Base-by-base conservation (phyloP, 805 yeast species). In the Ogataea nitratoaversa region DNA sequence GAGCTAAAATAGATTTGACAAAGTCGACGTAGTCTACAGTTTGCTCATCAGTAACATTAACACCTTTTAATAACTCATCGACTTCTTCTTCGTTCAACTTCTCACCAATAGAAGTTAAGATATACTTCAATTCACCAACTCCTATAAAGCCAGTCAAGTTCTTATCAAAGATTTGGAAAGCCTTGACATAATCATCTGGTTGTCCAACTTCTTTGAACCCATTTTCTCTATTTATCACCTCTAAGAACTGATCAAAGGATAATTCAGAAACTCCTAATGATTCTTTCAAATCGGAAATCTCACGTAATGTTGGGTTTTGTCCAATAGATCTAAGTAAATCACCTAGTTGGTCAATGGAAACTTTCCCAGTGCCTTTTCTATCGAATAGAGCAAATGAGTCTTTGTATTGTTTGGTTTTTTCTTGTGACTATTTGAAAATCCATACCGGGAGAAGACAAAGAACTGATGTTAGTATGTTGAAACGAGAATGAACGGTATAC, bases 361-460 rank as follows among this genome's bases (percentile, higher is more conserved):
- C 93, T 62, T 81, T 76, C 14, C 98, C 99, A 29, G 91, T 86
- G 22, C 96, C 98, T 60, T 90, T 87, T 67, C 89, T 90, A 70
- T 93, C 99, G 60, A 91, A 93, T 34, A 93, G 79, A 11, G 98
- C 93, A 66, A 93, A 93, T 19, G 97, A 96, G 74, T 93, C 97
- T 68, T 87, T 88, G 70, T 73, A 68, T 19, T 76, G 68, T 52
- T 74, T 72, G 34, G 33, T 27, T 4, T 29, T 32, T 13, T 32
- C 17, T 23, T 32, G 34, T 19, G 33, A 29, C 33, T 36, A 24
- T 12, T 12, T 24, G 14, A 19, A 22, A 12, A 13, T n/a, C n/a
- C n/a, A n/a, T n/a, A n/a, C n/a, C n/a, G 16, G 12, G 32, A 25
- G 20, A n/a, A 22, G 14, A 36, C 13, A 8, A 19, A 13, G 18